A percentile compares a stretch with the other conserved stretches of the same genome.
Evolutionary conservation across 2,329 filamentous ascomycete genomes (phyloP).

Genomic region (Fusarium pseudonygamai): DNA sequence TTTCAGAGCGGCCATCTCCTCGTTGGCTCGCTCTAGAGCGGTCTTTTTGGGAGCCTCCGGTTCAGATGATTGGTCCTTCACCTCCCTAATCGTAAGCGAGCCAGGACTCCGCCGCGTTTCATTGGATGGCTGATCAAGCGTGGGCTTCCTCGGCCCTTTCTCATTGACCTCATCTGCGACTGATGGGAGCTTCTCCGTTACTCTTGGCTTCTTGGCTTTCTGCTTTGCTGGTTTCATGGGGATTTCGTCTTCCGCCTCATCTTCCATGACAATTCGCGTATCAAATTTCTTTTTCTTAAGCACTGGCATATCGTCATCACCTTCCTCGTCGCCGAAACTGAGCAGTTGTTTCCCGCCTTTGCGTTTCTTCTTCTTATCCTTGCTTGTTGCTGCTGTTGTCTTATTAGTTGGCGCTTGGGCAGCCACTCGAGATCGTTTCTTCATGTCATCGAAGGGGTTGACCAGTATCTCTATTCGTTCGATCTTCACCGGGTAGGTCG

Average conservation of each 20-base stretch:
- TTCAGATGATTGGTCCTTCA: conserved; percentile 37
- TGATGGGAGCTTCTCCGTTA: conserved; percentile 26
- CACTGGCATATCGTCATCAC: conserved; percentile 62
- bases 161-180: conserved; percentile 23
- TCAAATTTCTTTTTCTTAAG: conserved; percentile 84
- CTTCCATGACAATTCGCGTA: conserved; percentile 73
- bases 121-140: not conserved
- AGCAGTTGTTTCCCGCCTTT: conserved; percentile 80
- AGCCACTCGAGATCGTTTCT: conserved; percentile 70
- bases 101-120: conserved; percentile 23
- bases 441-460: conserved; percentile 86
- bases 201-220: conserved; percentile 45
- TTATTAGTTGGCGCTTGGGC: conserved; percentile 56
- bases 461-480: conserved; percentile 77
- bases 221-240: conserved; percentile 42
- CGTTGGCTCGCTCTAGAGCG: conserved; percentile 75
- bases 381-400: conserved; percentile 47
- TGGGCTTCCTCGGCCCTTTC: not conserved
- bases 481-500: conserved; percentile 86
- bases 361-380: conserved; percentile 73
- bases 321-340: conserved; percentile 80
- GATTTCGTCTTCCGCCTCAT: conserved; percentile 48
- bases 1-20: conserved; percentile 82
- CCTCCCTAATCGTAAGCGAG: conserved; percentile 16
- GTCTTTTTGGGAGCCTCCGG: conserved; percentile 54